A percentile compares a stretch with the other conserved stretches of the same genome.
phyloP scores from a whole-genome alignment of 306 rosid genomes.

The Trifolium fragiferum region DNA sequence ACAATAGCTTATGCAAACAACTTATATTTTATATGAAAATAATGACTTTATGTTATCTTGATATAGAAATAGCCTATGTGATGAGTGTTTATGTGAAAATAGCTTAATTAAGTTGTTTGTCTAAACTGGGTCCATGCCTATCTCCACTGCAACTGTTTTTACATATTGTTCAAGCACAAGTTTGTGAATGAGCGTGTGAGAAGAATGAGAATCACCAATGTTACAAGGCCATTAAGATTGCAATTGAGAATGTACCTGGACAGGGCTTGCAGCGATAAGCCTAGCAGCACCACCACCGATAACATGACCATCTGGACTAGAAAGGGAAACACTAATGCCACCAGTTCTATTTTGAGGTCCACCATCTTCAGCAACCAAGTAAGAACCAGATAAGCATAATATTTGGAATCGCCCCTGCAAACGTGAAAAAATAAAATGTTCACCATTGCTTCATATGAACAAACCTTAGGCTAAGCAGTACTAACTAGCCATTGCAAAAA shows the following conservation, averaged over 20 bases:
- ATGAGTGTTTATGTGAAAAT: no score
- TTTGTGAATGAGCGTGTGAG: slow-evolving; percentile 12
- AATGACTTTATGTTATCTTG: no score
- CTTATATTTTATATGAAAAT: no score
- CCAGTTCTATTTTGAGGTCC: slow-evolving; percentile 84
- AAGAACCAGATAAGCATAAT: slow-evolving; percentile 91
- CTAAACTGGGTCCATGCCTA: not conserved
- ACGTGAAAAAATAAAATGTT: slow-evolving; percentile 3
- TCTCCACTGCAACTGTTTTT: slow-evolving; percentile 6
- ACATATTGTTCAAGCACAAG: not conserved
- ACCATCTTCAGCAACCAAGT: slow-evolving; percentile 95
- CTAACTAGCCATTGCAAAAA: not conserved
- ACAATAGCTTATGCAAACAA: not conserved
- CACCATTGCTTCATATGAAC: slow-evolving; percentile 3
- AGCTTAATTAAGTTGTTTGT: not conserved
- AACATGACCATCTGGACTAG: slow-evolving; percentile 84
- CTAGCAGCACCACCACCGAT: slow-evolving; percentile 81
- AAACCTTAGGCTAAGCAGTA: slow-evolving; percentile 23
- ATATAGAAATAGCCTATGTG: not conserved
- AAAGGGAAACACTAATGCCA: slow-evolving; percentile 83
- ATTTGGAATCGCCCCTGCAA: slow-evolving; percentile 93
- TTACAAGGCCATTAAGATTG: not conserved
- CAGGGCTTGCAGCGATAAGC: slow-evolving; percentile 84
- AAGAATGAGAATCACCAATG: not conserved
- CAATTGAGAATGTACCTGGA: slow-evolving; percentile 70